Evolutionary conservation across 2,329 filamentous ascomycete genomes (phyloP), one percentile per base, ranked within the genome.

Genomic region (Fusarium sp.): DNA sequence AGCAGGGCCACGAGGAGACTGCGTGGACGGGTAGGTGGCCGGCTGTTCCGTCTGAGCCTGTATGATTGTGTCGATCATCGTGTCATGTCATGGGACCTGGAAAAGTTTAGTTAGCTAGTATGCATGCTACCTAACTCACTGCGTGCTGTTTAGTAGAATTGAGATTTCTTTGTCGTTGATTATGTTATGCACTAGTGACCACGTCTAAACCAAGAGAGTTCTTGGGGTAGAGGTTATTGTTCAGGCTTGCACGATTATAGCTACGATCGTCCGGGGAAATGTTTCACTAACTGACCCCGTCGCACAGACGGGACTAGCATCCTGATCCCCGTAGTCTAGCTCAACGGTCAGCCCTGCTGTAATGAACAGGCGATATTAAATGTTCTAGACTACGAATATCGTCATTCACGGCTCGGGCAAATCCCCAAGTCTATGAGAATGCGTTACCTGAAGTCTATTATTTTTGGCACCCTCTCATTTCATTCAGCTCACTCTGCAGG

Each of bases 271-370:
- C 57, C 28, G 57, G 57, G 57, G 47, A 42, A 60, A n/a, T 6
- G 47, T 55, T 55, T 60, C 47, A 55, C 30, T 38, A 28, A 35
- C 14, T 36, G 20, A 16, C 47, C 24, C 24, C 30, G 24, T 60
- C 36, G 26, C 48, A 41, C 57, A 55, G 57, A 60, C 57, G 20
- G 28, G 24, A 26, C 26, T 12, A 26, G 28, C n/a, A 54, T 31
- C 47, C 20, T 50, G 13, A 26, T 55, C 47, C 57, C 47, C 33
- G 36, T 35, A 20, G 18, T 51, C 48, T 39, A 55, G 28, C 36
- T 55, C 47, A 60, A 60, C 57, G 57, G 45, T 60, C 57, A 60
- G 57, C 57, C 57, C 47, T 60, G 47, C n/a, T 35, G 22, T 47
- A 33, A 45, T 47, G 31, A 28, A 10, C 12, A 6, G 31, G 24